These are phyloP conservation scores for Exsudoporus frostii DNA, from an alignment of 768 basidiomycete species.

Conservation along the genomic window DNA sequence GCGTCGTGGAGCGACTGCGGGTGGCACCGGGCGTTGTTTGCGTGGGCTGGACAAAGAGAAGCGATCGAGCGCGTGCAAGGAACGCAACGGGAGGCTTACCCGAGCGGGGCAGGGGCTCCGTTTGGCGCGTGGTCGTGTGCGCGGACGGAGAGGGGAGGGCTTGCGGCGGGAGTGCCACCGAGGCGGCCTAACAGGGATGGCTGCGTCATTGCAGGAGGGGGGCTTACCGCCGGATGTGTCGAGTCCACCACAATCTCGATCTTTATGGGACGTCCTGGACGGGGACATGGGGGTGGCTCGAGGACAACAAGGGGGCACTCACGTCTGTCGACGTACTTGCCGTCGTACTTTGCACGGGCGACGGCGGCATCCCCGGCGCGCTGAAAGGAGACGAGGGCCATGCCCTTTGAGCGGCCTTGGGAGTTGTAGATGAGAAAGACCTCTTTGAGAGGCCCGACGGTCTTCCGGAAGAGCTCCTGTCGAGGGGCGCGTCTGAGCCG, in stretches of 20 bases:
- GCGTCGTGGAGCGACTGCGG: conserved; percentile 32
- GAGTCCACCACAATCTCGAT: conserved; percentile 58
- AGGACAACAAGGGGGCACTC: conserved; percentile 18
- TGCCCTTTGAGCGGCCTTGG: conserved; percentile 72
- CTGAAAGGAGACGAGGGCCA: conserved; percentile 72
- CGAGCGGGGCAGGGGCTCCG: neutral
- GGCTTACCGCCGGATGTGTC: conserved; percentile 20
- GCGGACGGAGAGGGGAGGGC: neutral
- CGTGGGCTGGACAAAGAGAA: conserved; percentile 9
- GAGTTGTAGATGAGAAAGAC: conserved; percentile 72
- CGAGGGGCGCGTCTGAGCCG: conserved; percentile 7
- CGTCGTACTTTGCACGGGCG: conserved; percentile 68
- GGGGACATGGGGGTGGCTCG: neutral
- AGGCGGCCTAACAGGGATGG: conserved; percentile 42
- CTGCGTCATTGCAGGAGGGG: conserved; percentile 23
- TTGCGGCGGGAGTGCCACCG: conserved; percentile 14
- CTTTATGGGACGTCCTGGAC: conserved; percentile 62
- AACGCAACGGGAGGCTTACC: conserved; percentile 9
- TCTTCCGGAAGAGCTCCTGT: conserved; percentile 74
- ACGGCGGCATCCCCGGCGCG: conserved; percentile 58
- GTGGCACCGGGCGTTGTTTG: conserved; percentile 20
- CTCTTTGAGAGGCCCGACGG: conserved; percentile 70
- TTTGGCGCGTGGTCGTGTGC: conserved; percentile 19
- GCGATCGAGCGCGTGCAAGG: neutral
- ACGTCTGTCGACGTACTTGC: conserved; percentile 71